Evolutionary conservation across 2,329 filamentous ascomycete species (phyloP), one percentile per base, ranked within the genome.

Genomic region (Claviceps africana): DNA sequence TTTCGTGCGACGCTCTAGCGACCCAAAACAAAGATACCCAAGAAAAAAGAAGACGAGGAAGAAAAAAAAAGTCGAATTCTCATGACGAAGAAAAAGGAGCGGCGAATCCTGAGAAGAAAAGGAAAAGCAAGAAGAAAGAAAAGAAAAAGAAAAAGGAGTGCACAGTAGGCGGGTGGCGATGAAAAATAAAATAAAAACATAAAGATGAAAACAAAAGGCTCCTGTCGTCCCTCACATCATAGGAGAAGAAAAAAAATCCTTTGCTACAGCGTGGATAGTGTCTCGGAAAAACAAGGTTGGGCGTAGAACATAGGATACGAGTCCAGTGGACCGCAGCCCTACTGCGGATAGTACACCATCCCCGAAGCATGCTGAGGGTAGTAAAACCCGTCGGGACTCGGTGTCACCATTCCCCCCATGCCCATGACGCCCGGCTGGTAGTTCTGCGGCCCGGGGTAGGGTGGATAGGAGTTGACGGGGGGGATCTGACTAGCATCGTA

Each of bases 351-450:
- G 65, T 81, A 84, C 56, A 81, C 71, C 66, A 80, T 76, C 42
- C 75, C 76, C 39, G 73, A 70, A 3, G 70, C 69, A 50, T 72
- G 68, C 58, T 78, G 79, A 22, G 78, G 73, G 61, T 83, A 84
- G 61, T 90, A 94, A 70, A 85, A 95, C 55, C 74, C 75, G 65
- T 82, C 75, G 61, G 78, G 75, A 61, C 72, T 81, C 56, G 75
- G 78, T 55, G 86, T 85, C 72, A 89, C 85, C 82, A 93, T 89
- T 10, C 85, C 84, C 56, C 82, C 83, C 78, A 90, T 88, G 44
- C 82, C 82, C 55, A 84, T 74, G 46, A 82, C 73, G 44, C 75
- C 78, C 19, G 72, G 64, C 52, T 73, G 71, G 60, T 82, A 87
- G 52, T 72, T 64, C 54, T 73, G 76, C 40, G 73, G 65, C 7